Conservation (phyloP, 495 filamentous ascomycete genomes). For the Filosporella fistucella region DNA sequence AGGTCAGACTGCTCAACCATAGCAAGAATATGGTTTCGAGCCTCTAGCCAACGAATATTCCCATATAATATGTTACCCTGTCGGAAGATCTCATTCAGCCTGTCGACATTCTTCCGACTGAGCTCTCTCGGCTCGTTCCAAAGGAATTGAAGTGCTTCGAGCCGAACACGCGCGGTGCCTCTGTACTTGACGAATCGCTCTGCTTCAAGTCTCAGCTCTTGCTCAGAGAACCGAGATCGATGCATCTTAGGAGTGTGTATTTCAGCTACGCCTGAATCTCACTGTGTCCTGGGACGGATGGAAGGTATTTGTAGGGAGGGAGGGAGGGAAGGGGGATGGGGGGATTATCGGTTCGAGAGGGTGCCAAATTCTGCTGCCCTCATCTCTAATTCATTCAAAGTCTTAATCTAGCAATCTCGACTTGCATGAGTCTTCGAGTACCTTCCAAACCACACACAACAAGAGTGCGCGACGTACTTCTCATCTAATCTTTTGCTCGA, state of each 20-base stretch:
- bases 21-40: conserved; percentile 13
- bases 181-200: conserved; percentile 2
- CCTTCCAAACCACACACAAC: conserved; percentile 1
- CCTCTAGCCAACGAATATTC: conserved; percentile 6
- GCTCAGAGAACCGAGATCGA: neutral
- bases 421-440: conserved; percentile 1
- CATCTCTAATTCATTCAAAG: neutral
- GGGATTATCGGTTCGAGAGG: conserved; percentile 7
- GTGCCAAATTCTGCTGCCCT: conserved; percentile 14
- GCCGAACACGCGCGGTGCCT: conserved; percentile 6
- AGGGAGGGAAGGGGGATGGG: neutral
- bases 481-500: neutral
- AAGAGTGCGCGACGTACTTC: conserved; percentile 9
- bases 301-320: conserved; percentile 7
- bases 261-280: conserved; percentile 2
- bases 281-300: conserved; percentile 6
- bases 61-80: conserved; percentile 1
- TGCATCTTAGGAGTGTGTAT: conserved; percentile 7
- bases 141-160: conserved; percentile 7
- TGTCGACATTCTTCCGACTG: conserved; percentile 1
- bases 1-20: conserved; percentile 6
- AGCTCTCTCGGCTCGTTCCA: conserved; percentile 2
- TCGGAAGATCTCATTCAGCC: conserved; percentile 5
- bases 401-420: conserved; percentile 12
- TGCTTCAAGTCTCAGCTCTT: neutral